Base-by-base conservation (phyloP, 805 yeast species). In the Pichia rugopelliculosa region DNA sequence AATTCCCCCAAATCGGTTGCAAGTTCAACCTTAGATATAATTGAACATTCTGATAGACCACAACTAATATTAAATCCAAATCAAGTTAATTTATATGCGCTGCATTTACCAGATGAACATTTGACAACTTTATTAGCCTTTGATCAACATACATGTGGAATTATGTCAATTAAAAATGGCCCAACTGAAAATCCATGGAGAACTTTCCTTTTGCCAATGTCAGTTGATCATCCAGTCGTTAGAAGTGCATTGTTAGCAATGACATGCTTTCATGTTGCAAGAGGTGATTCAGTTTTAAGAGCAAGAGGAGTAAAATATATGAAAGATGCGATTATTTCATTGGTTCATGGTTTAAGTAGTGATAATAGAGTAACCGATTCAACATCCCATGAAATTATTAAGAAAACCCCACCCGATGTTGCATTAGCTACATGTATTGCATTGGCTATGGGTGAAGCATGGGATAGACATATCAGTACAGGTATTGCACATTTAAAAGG, bases 401-500 rank as follows among this genome's bases (percentile, higher is more conserved):
- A 40, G 15, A 36, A 44, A 18, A 44, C 42, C 25, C 82, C 83
- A 3, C 79, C 80, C 11, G 86, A 80, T 52, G 79, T 82, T 12
- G 87, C 87, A 1, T 64, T 82, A 20, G 79, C 84, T 0, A 77
- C 86, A 0, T 81, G 87, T 50, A 59, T 82, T 48, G 76, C 79
- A 20, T 65, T 82, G 46, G 83, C 87, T 0, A 74, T 79, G 49
- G 75, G 84, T 36, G 87, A 82, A 58, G 72, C 82, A 0, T 82
- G 87, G 87, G 82, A 80, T 57, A 74, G 80, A 12, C 82, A 77
- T 49, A 80, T 76, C 5, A 73, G 84, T 3, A 77, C 84, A 22
- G 87, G 87, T 12, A 77, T 82, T 46, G 81, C 84, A 2, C 88
- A 82, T 62, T 67, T 82, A 49, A 77, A 75, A 56, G 87, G 87